Conservation (phyloP, 2,329 filamentous ascomycete genomes). For the Pseudophaeomoniella oleicola region DNA sequence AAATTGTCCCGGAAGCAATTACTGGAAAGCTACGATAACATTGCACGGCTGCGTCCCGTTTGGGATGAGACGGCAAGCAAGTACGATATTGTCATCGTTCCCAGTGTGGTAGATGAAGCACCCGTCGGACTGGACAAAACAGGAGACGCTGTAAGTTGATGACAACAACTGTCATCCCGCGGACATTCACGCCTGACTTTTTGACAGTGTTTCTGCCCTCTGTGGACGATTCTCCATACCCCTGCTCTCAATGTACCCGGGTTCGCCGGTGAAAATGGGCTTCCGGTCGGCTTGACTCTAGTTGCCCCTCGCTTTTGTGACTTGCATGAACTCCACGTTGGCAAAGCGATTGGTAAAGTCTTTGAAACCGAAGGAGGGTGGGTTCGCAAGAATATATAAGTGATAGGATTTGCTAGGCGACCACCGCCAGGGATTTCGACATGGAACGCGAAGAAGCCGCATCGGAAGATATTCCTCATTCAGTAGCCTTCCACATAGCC, state of each 20-base stretch:
- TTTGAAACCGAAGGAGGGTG: neutral
- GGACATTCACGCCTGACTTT: conserved; percentile 11
- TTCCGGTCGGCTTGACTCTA: conserved; percentile 46
- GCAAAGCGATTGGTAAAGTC: neutral
- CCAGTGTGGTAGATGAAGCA: conserved; percentile 46
- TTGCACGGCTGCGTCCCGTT: conserved; percentile 37
- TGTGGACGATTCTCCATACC: conserved; percentile 34
- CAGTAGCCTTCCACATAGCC: too few species aligned
- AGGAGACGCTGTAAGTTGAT: conserved; percentile 38
- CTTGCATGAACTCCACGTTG: neutral
- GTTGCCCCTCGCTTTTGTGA: conserved; percentile 33
- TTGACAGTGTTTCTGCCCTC: conserved; percentile 13
- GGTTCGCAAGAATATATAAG: neutral
- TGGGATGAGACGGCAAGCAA: conserved; percentile 37
- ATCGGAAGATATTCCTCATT: too few species aligned
- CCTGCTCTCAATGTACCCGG: conserved; percentile 52
- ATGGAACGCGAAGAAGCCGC: too few species aligned
- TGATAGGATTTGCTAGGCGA: too few species aligned
- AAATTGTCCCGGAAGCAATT: conserved; percentile 31
- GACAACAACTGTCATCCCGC: conserved; percentile 9
- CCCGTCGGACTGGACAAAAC: conserved; percentile 39
- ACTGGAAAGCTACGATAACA: conserved; percentile 39
- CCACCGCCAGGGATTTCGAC: too few species aligned
- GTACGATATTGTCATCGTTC: conserved; percentile 43
- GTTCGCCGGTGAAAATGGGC: conserved; percentile 38